These are phyloP conservation scores for Cladophialophora bantiana DNA, from an alignment of 2,329 filamentous ascomycete species.

Conservation along the genomic window DNA sequence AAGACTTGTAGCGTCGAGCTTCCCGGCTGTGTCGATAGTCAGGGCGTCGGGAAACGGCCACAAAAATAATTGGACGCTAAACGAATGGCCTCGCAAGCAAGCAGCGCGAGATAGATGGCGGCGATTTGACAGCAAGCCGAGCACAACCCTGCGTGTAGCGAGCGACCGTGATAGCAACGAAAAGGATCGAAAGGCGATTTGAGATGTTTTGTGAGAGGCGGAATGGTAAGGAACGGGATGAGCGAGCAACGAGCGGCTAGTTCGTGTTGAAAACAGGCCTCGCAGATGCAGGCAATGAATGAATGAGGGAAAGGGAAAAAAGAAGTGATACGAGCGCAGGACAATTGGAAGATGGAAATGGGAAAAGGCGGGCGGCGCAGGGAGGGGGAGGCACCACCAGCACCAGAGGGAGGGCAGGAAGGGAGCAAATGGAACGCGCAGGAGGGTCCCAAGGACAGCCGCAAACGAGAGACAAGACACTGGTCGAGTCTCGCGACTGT, in stretches of 20 bases:
- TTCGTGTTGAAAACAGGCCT: slow-evolving; percentile 37
- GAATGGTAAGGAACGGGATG: slow-evolving; percentile 25
- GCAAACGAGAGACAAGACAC: slow-evolving; percentile 32
- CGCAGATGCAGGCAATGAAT: slow-evolving; percentile 38
- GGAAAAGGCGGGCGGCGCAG: slow-evolving; percentile 38
- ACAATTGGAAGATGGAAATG: slow-evolving; percentile 24
- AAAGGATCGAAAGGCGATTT: slow-evolving; percentile 35
- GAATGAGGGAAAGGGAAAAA: slow-evolving; percentile 41
- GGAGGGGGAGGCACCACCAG: slow-evolving; percentile 14
- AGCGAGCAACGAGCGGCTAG: slow-evolving; percentile 40
- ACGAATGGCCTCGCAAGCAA: slow-evolving; percentile 32
- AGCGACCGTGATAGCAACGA: slow-evolving; percentile 27
- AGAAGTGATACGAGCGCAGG: slow-evolving; percentile 23
- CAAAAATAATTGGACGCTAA: slow-evolving; percentile 25
- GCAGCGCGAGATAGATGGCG: slow-evolving; percentile 27
- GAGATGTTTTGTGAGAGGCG: slow-evolving; percentile 32
- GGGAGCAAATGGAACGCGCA: slow-evolving; percentile 15
- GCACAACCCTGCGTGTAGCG: slow-evolving; percentile 27
- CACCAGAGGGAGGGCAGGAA: slow-evolving; percentile 28
- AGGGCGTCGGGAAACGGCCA: slow-evolving; percentile 11
- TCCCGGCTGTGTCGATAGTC: slow-evolving; percentile 1
- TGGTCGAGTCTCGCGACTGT: slow-evolving; percentile 21
- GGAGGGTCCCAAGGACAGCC: slow-evolving; percentile 29
- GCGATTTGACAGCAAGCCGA: slow-evolving; percentile 23
- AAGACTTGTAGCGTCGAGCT: slow-evolving; percentile 2